Evolutionary conservation across 768 basidiomycete genomes (phyloP), one percentile per base, ranked within the genome.

Genomic region (Pleurotus cornucopiae): DNA sequence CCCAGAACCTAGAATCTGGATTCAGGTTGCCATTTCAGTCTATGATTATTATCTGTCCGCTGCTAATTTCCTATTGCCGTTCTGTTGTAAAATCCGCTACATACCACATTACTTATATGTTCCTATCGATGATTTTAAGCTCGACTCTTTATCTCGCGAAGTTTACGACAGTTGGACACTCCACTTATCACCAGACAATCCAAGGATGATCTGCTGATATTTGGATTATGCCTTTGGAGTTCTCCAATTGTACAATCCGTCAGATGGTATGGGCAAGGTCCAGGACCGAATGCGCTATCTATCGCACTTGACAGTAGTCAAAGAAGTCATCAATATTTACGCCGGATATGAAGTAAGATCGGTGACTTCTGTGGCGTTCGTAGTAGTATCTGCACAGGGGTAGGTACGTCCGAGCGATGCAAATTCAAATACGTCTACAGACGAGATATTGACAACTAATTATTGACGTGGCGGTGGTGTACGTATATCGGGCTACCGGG

Each of bases 11-110:
- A 55, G 34, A 12, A 4, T 12, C 20, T 46, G 34, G 34, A 21
- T 46, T 45, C n/a, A 5, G 38, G 23, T 55, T 55, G 34, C 46
- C 21, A 39, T 52, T 52, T 52, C 23, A n/a, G 48, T 49, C 21
- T 49, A 20, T 49, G 26, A 30, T 14, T 49, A 49, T 34, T 52
- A 41, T 52, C 40, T 53, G 34, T 41, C 41, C 49, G 30, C 7
- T 34, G 14, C 49, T 25, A 18, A 53, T 49, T 55, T 7, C 55
- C 49, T 53, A 38, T 52, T 45, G 20, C 56, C 18, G 26, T 44
- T 37, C 18, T 53, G 53, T 60, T 57, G 44, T 57, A 46, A 44
- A 34, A 56, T 16, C 16, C n/a, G 20, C 38, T 43, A 21, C 34
- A 21, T 39, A 38, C 16, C 23, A 9, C 30, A 39, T 37, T 40